Conservation (phyloP, 768 basidiomycete species). For the Rhodotorula kratochvilovae region DNA sequence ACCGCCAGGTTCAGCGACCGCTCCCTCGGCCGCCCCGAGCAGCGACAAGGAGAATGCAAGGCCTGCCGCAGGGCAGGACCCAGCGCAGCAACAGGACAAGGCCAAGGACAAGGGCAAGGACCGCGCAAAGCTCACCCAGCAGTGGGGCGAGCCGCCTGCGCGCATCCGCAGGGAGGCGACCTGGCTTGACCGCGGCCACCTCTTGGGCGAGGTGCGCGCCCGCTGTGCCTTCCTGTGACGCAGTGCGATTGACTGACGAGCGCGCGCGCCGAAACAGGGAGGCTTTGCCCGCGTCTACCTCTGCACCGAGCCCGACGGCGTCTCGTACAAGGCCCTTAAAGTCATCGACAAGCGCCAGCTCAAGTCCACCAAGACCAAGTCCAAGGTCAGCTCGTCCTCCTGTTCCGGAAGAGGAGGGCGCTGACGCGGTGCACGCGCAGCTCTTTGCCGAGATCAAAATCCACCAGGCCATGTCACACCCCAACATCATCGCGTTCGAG, state of each 20-base stretch:
- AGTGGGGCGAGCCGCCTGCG: constrained; percentile 40
- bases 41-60: neutral
- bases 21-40: no score
- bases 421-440: constrained; percentile 50
- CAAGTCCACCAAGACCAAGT: constrained; percentile 93
- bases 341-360: constrained; percentile 88
- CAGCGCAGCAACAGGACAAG: neutral
- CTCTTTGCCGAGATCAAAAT: constrained; percentile 99
- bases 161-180: constrained; percentile 29
- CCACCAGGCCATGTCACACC: constrained; percentile 80
- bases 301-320: constrained; percentile 65
- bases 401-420: neutral
- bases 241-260: neutral
- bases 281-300: constrained; percentile 97
- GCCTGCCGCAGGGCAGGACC: neutral
- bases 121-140: constrained; percentile 38
- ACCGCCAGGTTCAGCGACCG: neutral
- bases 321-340: constrained; percentile 71
- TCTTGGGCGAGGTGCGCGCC: constrained; percentile 40
- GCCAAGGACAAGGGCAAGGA: constrained; percentile 7
- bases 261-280: constrained; percentile 52
- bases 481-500: constrained; percentile 84
- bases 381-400: constrained; percentile 61
- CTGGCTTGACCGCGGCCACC: constrained; percentile 37
- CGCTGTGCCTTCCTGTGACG: neutral